Percentiles rank a stretch among this genome's conserved stretches.
phyloP scores from a whole-genome alignment of 352 stramenopile species.

The Globisporangium okanoganense region DNA sequence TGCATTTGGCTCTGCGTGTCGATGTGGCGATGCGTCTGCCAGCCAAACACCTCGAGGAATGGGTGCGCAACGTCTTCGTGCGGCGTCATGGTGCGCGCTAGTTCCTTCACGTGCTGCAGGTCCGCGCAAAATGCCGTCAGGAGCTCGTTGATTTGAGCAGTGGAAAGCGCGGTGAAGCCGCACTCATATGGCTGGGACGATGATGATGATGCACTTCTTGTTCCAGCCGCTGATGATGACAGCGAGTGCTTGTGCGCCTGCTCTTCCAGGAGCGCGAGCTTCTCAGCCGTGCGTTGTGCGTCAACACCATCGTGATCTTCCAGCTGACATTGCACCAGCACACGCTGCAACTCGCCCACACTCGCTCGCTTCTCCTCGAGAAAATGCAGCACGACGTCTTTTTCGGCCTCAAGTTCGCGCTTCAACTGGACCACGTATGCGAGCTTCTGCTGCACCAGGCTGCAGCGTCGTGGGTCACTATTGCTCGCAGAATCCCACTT shows the following conservation, averaged over 20 bases:
- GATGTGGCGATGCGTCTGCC: constrained; percentile 30
- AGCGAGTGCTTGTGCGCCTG: constrained; percentile 3
- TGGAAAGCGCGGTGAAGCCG: constrained; percentile 20
- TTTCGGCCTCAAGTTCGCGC: constrained; percentile 25
- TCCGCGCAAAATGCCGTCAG: constrained; percentile 20
- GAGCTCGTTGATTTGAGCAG: constrained; percentile 5
- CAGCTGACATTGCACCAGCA: constrained; percentile 20
- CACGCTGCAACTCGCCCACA: constrained; percentile 16
- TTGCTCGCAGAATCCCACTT: constrained; percentile 1
- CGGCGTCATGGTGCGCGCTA: neutral
- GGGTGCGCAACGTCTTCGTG: constrained; percentile 2
- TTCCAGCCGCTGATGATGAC: neutral
- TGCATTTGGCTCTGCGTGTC: constrained; percentile 32
- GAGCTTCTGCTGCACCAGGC: constrained; percentile 17
- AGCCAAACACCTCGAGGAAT: constrained; percentile 31
- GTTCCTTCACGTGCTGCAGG: constrained; percentile 17
- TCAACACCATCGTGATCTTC: constrained; percentile 13
- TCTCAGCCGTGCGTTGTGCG: constrained; percentile 21
- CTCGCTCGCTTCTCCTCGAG: constrained; percentile 17
- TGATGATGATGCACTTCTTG: neutral
- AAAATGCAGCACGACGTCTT: neutral
- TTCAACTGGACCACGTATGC: constrained; percentile 25
- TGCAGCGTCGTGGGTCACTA: constrained; percentile 12
- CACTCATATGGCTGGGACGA: constrained; percentile 7
- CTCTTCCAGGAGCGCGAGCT: constrained; percentile 28